Evolutionary conservation across 129 eudicot species (phyloP), one percentile per base, ranked within the genome.

Genomic region (Helichrysum umbraculigerum): DNA sequence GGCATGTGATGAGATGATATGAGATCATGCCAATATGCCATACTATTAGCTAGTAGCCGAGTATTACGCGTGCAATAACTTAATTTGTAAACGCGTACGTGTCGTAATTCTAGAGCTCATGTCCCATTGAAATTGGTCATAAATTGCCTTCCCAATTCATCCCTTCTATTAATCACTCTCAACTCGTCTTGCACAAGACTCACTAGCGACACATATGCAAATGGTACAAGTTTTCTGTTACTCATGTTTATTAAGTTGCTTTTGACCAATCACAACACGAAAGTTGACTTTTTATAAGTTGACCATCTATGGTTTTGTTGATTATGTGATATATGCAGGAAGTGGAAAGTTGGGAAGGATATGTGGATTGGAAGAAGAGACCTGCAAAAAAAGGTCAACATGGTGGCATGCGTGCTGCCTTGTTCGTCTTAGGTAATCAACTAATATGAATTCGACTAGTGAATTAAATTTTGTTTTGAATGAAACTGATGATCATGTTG

Each of bases 381-480:
- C 86, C 94, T 29, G 95, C 98, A 11, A 28, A 74, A 59, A 88
- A 83, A 81, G 89, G 85, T 81, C 81, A 78, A 34, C 98, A 93
- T 76, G 98, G 98, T 20, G 98, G 98, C 83, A 86, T 93, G 91
- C 50, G 73, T 52, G 95, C 98, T 67, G 94, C 96, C 58, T 88
- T 87, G 70, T 93, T 93, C 71, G 98, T 93, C 39, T 81, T 93
- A 75, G 96, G 98, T 90, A 83, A 59, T 60, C 16, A 25, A 39
- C 9, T 35, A 32, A 25, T 25, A 25, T 63, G 37, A 66, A 28
- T 4, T 76, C 35, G 66, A 76, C 74, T 76, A 41, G 54, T 16
- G 14, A 11, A 12, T 33, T 30, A 20, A 35, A 39, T 8, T 19
- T 50, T 39, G 47, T 39, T 39, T 9, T 39, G 12, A 39, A 39